Evolutionary conservation across 164 flowering plant species (phyloP).

Genomic region (Piper longum): DNA sequence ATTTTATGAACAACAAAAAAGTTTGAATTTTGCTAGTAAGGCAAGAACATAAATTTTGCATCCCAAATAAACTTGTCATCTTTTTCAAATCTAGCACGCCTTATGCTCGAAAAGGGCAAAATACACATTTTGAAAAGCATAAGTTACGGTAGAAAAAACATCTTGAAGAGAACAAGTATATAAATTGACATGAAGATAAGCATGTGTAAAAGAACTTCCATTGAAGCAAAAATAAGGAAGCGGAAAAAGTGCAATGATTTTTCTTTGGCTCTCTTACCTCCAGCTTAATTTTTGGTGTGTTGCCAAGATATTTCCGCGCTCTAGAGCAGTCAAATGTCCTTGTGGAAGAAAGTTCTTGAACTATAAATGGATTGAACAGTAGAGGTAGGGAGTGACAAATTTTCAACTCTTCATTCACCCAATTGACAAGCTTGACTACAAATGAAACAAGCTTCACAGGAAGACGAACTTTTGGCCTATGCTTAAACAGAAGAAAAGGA

Average conservation of each 20-base stretch:
- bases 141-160: not conserved
- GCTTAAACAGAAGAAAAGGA: constrained; percentile 3
- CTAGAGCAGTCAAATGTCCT: constrained; percentile 60
- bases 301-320: constrained; percentile 52
- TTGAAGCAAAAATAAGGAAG: not conserved
- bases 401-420: constrained; percentile 27
- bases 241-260: not conserved
- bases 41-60: not conserved
- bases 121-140: too few relatives aligned
- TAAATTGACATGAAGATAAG: not conserved
- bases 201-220: not conserved
- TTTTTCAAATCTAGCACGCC: too few relatives aligned
- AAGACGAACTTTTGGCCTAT: constrained; percentile 55
- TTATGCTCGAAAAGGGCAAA: not conserved
- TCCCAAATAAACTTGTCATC: too few relatives aligned
- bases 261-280: constrained; percentile 23
- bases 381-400: constrained; percentile 7
- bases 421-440: constrained; percentile 24
- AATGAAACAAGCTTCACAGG: constrained; percentile 29
- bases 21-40: not conserved
- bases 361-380: constrained; percentile 17
- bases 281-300: constrained; percentile 57
- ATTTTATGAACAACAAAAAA: not conserved
- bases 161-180: not conserved
- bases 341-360: constrained; percentile 33